Percentiles rank a stretch among this genome's conserved stretches.
Evolutionary conservation across 305 asterid genomes (phyloP).

Genomic region (Salvia sclarea): DNA sequence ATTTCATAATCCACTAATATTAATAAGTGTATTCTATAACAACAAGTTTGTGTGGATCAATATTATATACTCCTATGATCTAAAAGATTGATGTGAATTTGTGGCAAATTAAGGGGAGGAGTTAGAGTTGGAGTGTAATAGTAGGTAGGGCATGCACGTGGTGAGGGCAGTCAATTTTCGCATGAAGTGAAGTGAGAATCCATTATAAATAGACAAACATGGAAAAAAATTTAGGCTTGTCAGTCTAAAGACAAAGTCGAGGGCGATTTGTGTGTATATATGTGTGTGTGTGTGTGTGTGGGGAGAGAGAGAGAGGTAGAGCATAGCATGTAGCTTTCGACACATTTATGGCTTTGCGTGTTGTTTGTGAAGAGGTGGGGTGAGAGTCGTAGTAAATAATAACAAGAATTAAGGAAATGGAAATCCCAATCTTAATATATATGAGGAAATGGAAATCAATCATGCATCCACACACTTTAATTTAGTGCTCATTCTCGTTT

Average conservation of each 20-base stretch:
- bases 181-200: constrained; percentile 42
- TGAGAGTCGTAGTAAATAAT: no score
- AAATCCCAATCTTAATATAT: no score
- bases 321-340: constrained; percentile 43
- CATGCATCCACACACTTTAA: no score
- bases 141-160: constrained; percentile 54
- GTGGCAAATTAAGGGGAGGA: not conserved
- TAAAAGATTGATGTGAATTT: no score
- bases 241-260: constrained; percentile 38
- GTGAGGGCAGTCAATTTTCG: constrained; percentile 33
- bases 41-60: not conserved
- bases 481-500: no score
- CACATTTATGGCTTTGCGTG: constrained; percentile 75
- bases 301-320: no score
- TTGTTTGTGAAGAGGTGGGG: not conserved
- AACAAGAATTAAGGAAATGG: no score
- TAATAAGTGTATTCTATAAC: no score
- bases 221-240: constrained; percentile 35
- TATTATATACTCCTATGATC: no score
- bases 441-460: no score
- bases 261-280: not conserved
- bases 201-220: constrained; percentile 40
- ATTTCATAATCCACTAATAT: no score
- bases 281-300: no score
- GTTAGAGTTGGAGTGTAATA: not conserved